These are phyloP conservation scores for Leccinum arenicola DNA, from an alignment of 768 basidiomycete genomes.

Conservation along the genomic window DNA sequence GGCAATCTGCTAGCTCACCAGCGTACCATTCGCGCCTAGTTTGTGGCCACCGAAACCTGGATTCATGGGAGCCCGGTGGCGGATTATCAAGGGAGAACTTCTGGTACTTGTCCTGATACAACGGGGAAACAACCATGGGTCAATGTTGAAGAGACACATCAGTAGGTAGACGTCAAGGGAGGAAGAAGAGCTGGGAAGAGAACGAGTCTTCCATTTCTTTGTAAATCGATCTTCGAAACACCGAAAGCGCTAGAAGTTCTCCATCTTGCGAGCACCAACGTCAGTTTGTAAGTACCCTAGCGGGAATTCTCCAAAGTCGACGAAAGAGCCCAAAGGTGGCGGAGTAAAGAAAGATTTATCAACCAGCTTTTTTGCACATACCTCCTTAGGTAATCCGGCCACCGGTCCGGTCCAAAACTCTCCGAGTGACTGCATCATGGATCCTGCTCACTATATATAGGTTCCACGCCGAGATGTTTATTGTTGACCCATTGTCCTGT, in stretches of 20 bases:
- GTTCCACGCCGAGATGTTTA: not conserved
- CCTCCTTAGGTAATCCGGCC: slow-evolving; percentile 11
- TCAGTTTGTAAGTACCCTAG: slow-evolving; percentile 4
- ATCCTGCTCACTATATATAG: not conserved
- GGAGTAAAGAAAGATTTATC: too few relatives aligned
- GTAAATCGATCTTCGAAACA: slow-evolving; percentile 20
- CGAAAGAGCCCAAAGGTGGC: not conserved
- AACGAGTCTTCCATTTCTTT: slow-evolving; percentile 20
- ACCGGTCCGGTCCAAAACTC: not conserved
- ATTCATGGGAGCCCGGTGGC: slow-evolving; percentile 18
- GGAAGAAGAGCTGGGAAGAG: slow-evolving; percentile 5
- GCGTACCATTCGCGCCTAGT: slow-evolving; percentile 1
- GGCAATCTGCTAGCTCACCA: not conserved
- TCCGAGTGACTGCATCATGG: not conserved
- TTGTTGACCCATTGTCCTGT: too few relatives aligned
- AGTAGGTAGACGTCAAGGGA: slow-evolving; percentile 5
- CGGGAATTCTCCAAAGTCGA: slow-evolving; percentile 6
- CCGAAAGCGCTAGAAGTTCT: slow-evolving; percentile 11
- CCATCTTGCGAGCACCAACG: slow-evolving; percentile 17
- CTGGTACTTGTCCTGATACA: not conserved
- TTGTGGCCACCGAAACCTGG: not conserved
- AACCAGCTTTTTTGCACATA: not conserved
- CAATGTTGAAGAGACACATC: slow-evolving; percentile 1
- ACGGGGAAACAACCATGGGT: not conserved
- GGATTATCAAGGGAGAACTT: slow-evolving; percentile 9